Percentiles rank a stretch among this genome's conserved stretches.
phyloP scores from a whole-genome alignment of 306 rosid species.

The Quercus variabilis region DNA sequence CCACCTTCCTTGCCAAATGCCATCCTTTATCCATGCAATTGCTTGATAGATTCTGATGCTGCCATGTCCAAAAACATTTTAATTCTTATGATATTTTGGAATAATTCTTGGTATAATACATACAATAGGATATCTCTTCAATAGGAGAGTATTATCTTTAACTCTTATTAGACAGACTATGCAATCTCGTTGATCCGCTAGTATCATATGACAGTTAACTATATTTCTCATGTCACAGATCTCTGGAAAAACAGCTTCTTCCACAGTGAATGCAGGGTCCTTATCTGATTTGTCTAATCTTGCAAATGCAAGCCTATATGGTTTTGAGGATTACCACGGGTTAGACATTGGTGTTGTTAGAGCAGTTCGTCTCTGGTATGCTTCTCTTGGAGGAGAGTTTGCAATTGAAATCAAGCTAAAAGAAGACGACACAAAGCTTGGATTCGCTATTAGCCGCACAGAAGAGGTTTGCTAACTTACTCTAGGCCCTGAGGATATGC shows the following conservation, averaged over 20 bases:
- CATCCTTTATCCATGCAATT: background rate
- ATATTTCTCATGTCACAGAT: constrained; percentile 40
- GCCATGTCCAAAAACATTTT: background rate
- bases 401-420: constrained; percentile 59
- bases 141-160: background rate
- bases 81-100: background rate
- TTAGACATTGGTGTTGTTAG: constrained; percentile 84
- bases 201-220: background rate
- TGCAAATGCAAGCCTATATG: constrained; percentile 77
- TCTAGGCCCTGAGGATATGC: background rate
- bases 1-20: background rate
- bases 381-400: constrained; percentile 76
- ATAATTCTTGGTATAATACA: background rate
- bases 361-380: constrained; percentile 88
- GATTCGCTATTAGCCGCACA: constrained; percentile 87
- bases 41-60: background rate
- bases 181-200: background rate
- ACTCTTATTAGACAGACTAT: background rate
- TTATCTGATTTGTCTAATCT: constrained; percentile 76
- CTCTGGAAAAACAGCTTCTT: constrained; percentile 91
- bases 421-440: constrained; percentile 72
- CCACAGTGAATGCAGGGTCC: constrained; percentile 82
- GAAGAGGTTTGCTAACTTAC: constrained; percentile 60
- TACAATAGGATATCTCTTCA: background rate
- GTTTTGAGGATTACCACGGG: constrained; percentile 95